These are phyloP conservation scores for Talaromyces sp. DNA, from an alignment of 2,329 filamentous ascomycete species.

Conservation along the genomic window DNA sequence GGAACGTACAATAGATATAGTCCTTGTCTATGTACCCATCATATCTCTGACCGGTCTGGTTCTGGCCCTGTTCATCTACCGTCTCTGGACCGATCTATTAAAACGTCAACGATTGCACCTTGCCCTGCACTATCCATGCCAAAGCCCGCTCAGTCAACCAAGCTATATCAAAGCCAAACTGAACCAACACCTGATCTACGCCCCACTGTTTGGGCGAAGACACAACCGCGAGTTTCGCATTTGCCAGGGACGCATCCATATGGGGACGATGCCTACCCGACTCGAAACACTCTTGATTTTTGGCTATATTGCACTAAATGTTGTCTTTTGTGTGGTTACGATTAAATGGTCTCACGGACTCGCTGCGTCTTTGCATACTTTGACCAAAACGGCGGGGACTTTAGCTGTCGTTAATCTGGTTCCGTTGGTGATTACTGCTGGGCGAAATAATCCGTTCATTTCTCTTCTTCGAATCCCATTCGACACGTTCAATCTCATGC, in stretches of 20 bases:
- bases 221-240: conserved; percentile 25
- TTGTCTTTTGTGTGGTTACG: conserved; percentile 42
- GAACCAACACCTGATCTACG: conserved; percentile 24
- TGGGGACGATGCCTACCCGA: conserved; percentile 26
- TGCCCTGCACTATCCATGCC: neutral
- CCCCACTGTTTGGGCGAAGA: conserved; percentile 24
- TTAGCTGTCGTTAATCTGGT: conserved; percentile 35
- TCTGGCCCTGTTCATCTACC: neutral
- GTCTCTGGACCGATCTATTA: neutral
- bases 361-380: conserved; percentile 4
- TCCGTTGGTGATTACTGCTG: conserved; percentile 33
- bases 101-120: conserved; percentile 1
- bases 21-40: conserved; percentile 7
- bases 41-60: conserved; percentile 1
- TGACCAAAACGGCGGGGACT: conserved; percentile 16
- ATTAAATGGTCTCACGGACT: conserved; percentile 25
- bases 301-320: conserved; percentile 20
- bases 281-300: conserved; percentile 26
- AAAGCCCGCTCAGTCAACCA: conserved; percentile 1
- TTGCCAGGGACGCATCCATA: conserved; percentile 16
- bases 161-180: conserved; percentile 1
- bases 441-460: conserved; percentile 36
- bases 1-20: conserved; percentile 1
- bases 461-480: conserved; percentile 30
- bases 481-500: conserved; percentile 51